Conservation (phyloP, 2,329 filamentous ascomycete species). For the Calonectria honghensis region DNA sequence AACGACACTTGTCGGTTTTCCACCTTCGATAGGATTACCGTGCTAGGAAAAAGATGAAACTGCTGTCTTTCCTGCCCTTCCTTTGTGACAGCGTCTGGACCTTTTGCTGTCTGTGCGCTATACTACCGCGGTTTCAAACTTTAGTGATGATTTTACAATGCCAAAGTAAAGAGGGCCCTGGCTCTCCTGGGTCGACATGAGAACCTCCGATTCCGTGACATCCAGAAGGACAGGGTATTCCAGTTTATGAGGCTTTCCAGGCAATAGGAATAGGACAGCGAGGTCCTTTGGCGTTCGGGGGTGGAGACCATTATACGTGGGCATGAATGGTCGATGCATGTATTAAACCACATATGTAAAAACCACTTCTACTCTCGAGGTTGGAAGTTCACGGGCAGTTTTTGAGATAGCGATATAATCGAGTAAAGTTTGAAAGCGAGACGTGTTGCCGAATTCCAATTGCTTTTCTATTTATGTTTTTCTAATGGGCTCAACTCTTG, state of each 20-base stretch:
- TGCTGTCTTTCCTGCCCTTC: slow-evolving; percentile 35
- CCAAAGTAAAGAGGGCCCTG: slow-evolving; percentile 40
- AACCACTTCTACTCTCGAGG: slow-evolving; percentile 42
- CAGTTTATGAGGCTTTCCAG: slow-evolving; percentile 26
- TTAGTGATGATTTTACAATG: slow-evolving; percentile 44
- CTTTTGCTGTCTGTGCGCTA: slow-evolving; percentile 21
- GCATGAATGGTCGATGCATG: slow-evolving; percentile 48
- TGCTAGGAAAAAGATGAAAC: slow-evolving; percentile 47
- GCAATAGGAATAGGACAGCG: slow-evolving; percentile 41
- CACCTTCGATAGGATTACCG: slow-evolving; percentile 46
- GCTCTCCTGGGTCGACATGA: slow-evolving; percentile 30
- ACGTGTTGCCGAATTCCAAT: slow-evolving; percentile 18
- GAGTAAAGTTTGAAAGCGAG: slow-evolving; percentile 47
- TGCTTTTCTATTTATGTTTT: slow-evolving; percentile 7
- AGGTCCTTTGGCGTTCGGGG: slow-evolving; percentile 54
- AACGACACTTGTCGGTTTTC: slow-evolving; percentile 44
- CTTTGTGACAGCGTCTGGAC: slow-evolving; percentile 36
- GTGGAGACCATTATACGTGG: slow-evolving; percentile 46
- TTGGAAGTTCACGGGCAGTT: slow-evolving; percentile 48
- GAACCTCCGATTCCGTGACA: slow-evolving; percentile 28
- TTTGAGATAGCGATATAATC: slow-evolving; percentile 55
- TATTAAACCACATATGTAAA: slow-evolving; percentile 46
- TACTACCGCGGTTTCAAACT: slow-evolving; percentile 39
- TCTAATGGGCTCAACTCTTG: background rate
- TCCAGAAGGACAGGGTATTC: slow-evolving; percentile 31